Conservation (phyloP, 805 yeast species). For the Metschnikowia chrysomelidarum region DNA sequence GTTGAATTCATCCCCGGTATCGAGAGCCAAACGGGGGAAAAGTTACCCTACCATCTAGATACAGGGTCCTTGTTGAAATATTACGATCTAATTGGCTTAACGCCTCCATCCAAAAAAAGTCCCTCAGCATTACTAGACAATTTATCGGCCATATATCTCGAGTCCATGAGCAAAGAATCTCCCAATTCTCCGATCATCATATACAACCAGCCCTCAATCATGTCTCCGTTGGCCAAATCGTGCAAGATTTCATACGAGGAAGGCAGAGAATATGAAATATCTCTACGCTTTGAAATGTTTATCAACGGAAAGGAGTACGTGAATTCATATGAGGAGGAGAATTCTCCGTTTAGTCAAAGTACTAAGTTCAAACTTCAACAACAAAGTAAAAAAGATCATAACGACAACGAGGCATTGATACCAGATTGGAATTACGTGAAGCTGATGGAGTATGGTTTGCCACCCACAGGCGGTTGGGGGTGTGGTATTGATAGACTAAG, state of each 20-base stretch:
- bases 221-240: slow-evolving; percentile 90
- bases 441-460: slow-evolving; percentile 88
- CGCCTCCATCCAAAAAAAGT: slow-evolving; percentile 40
- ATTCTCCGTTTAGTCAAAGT: slow-evolving; percentile 72
- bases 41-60: slow-evolving; percentile 46
- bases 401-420: slow-evolving; percentile 60
- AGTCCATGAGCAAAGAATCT: slow-evolving; percentile 49
- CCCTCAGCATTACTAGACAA: slow-evolving; percentile 64
- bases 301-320: slow-evolving; percentile 77
- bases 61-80: slow-evolving; percentile 42
- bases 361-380: slow-evolving; percentile 63
- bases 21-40: slow-evolving; percentile 49
- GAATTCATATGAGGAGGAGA: slow-evolving; percentile 96
- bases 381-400: slow-evolving; percentile 39
- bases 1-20: slow-evolving; percentile 69
- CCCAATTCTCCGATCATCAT: slow-evolving; percentile 63
- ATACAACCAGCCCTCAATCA: slow-evolving; percentile 74
- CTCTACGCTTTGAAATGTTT: slow-evolving; percentile 82
- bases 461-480: slow-evolving; percentile 99
- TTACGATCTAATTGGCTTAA: slow-evolving; percentile 35
- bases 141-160: slow-evolving; percentile 60
- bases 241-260: slow-evolving; percentile 26
- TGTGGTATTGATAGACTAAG: slow-evolving; percentile 86
- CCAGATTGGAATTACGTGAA: slow-evolving; percentile 73
- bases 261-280: slow-evolving; percentile 37